Evolutionary conservation across 805 yeast genomes (phyloP).

Genomic region (Brettanomyces nanus): DNA sequence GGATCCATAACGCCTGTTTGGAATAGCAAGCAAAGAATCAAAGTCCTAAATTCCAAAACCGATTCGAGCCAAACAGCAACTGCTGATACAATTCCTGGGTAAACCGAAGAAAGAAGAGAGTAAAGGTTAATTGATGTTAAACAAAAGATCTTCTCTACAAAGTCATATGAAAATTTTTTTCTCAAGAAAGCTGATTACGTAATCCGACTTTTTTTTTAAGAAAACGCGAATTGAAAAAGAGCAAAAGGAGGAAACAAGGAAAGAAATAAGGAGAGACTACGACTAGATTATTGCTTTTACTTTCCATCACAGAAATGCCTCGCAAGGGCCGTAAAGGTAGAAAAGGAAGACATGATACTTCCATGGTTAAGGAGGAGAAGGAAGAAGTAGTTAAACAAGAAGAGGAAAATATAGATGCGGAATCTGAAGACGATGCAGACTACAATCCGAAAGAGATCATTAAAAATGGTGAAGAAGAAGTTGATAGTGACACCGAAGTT

Average conservation of each 20-base stretch:
- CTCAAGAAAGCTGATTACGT: no score
- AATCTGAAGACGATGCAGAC: slow-evolving; percentile 17
- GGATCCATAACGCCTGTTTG: neutral
- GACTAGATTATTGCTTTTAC: neutral
- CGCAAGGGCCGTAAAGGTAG: neutral
- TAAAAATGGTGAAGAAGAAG: slow-evolving; percentile 19
- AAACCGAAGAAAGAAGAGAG: neutral
- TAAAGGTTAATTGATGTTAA: no score
- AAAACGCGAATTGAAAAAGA: neutral
- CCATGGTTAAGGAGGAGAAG: slow-evolving; percentile 2
- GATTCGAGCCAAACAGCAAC: neutral
- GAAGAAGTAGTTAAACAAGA: neutral
- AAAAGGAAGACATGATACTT: neutral
- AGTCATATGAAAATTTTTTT: no score
- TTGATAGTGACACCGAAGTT: slow-evolving; percentile 12
- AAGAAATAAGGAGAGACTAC: neutral
- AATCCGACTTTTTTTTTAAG: no score
- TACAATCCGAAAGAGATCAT: slow-evolving; percentile 13
- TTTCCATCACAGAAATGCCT: neutral
- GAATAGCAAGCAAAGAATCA: neutral
- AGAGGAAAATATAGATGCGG: slow-evolving; percentile 8
- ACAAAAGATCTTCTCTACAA: no score
- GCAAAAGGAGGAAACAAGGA: neutral
- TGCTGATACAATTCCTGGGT: neutral
- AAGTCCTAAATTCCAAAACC: neutral